phyloP scores from a whole-genome alignment of 495 filamentous ascomycete genomes.

The Aspergillus indologenus region DNA sequence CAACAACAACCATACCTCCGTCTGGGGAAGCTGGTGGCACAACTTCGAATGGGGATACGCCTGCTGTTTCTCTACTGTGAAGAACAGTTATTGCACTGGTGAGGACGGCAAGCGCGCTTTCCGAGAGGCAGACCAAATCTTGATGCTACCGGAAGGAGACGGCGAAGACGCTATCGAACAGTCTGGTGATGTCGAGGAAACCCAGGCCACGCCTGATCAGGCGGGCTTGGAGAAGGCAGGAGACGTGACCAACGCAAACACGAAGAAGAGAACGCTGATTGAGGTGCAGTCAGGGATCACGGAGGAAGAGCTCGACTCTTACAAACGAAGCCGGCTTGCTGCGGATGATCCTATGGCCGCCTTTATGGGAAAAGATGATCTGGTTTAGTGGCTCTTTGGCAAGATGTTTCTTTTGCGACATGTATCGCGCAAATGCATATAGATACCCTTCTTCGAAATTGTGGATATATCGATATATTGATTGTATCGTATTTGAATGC shows the following conservation, averaged over 20 bases:
- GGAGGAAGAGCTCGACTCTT: slow-evolving; percentile 80
- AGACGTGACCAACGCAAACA: slow-evolving; percentile 28
- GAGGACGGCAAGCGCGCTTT: slow-evolving; percentile 75
- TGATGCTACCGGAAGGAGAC: slow-evolving; percentile 41
- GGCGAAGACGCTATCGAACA: slow-evolving; percentile 16
- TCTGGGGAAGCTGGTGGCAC: slow-evolving; percentile 98
- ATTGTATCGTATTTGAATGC: neutral
- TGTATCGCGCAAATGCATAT: slow-evolving; percentile 2
- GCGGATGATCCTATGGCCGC: slow-evolving; percentile 84
- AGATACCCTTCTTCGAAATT: slow-evolving; percentile 10
- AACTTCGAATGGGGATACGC: slow-evolving; percentile 96
- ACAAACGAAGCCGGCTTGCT: slow-evolving; percentile 65
- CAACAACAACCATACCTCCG: slow-evolving; percentile 84
- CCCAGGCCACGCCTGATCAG: slow-evolving; percentile 24
- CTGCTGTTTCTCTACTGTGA: slow-evolving; percentile 88
- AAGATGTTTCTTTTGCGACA: slow-evolving; percentile 14
- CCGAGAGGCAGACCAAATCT: slow-evolving; percentile 60
- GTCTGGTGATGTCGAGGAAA: slow-evolving; percentile 16
- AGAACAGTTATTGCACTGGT: slow-evolving; percentile 97
- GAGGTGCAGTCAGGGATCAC: slow-evolving; percentile 70
- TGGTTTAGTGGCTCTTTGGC: slow-evolving; percentile 18
- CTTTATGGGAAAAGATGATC: slow-evolving; percentile 60
- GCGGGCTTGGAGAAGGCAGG: slow-evolving; percentile 28
- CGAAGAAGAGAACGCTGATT: slow-evolving; percentile 66
- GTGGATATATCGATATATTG: neutral